Conservation (phyloP, 73 alveolate species). For the Paramecium octaurelia region DNA sequence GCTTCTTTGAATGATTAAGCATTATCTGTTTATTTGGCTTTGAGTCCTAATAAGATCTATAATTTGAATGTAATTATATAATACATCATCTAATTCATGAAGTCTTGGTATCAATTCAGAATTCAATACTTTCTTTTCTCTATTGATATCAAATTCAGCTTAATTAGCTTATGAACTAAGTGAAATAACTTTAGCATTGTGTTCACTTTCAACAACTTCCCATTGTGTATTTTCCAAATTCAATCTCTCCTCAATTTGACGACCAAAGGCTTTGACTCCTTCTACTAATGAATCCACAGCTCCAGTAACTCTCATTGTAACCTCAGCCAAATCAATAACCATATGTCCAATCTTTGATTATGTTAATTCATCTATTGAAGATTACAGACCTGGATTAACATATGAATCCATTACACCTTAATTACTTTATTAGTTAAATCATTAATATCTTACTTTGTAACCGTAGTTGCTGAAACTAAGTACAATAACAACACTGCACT, state of each 20-base stretch:
- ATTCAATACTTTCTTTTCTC: constrained; percentile 44
- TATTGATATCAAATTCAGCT: constrained; percentile 53
- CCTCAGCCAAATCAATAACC: constrained; percentile 50
- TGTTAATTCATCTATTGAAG: constrained; percentile 18
- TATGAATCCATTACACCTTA: not conserved
- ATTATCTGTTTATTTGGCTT: constrained; percentile 20
- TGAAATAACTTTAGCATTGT: constrained; percentile 38
- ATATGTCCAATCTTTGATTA: constrained; percentile 41
- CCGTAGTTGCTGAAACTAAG: constrained; percentile 3
- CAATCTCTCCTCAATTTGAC: constrained; percentile 43
- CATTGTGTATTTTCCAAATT: constrained; percentile 8
- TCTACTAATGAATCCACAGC: constrained; percentile 46
- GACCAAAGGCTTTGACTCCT: constrained; percentile 45
- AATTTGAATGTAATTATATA: too few species aligned
- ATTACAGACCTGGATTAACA: not conserved
- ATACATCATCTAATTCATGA: not conserved
- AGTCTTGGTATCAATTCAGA: not conserved
- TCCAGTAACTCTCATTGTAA: constrained; percentile 41
- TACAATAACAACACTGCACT: not conserved
- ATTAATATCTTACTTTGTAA: not conserved
- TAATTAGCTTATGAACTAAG: not conserved
- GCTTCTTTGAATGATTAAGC: not conserved
- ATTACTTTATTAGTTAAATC: not conserved
- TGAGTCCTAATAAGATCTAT: not conserved
- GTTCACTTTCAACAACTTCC: constrained; percentile 47